Base-by-base conservation (phyloP, 192 early-diverging fungal genomes). In the Backusella psychrophila region DNA sequence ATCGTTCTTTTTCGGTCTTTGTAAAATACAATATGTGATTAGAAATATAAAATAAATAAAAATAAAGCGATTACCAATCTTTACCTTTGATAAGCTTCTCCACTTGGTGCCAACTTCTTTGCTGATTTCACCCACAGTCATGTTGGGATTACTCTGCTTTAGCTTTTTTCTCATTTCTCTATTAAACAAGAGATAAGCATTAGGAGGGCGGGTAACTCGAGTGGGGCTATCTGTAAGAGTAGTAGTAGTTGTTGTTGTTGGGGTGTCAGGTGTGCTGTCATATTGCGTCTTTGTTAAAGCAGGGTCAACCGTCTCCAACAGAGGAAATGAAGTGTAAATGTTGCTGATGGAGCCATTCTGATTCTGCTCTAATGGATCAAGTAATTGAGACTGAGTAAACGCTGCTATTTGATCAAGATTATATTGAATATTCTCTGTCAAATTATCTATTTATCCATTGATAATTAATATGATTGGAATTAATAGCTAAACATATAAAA, bases 101-200 rank as follows among this genome's bases (percentile, higher is more conserved):
- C 89, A 90, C 72, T 74, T 81, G 38, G 83, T 77, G 17, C 89
- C 85, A 72, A 90, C 84, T 33, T 85, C 80, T 73, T 83, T 85
- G 9, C 87, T 88, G 66, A 90, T 90, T 77, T 90, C 88, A 56
- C 85, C 86, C 1, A 89, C 89, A 6, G 82, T 89, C 82, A 90
- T 79, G 69, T 85, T 87, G 11, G 89, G 87, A 67, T 90, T 86
- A 35, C 80, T 77, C n/a, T 85, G 81, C 67, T 85, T 71, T 33
- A 91, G 69, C 66, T 85, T 83, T 71, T 85, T 81, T 7, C 88
- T 83, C 87, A 89, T 90, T 67, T 89, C 87, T 38, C 85, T 83
- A 71, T 89, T 90, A 53, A 88, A 90, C 31, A 90, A 77, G 35
- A 90, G 68, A 69, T 87, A 90, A 8, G 86, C 86, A 75, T 89